Evolutionary conservation across 805 yeast species (phyloP).

Genomic region (Candida chilensis): DNA sequence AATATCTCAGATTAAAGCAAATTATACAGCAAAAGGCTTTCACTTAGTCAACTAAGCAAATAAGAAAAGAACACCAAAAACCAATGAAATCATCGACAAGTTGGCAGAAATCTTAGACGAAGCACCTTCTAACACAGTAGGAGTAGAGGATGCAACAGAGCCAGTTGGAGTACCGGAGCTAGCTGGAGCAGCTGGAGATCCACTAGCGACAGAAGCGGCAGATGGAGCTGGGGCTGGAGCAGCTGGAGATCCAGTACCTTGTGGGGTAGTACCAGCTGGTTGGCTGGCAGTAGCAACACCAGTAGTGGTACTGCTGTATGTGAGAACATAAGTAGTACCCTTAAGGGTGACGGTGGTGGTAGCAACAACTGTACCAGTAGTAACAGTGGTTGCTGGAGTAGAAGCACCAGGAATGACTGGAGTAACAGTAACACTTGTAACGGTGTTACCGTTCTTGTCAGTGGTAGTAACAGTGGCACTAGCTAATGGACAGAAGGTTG

Average conservation of each 20-base stretch:
- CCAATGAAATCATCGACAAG: no score
- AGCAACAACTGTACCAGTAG: slow-evolving; percentile 14
- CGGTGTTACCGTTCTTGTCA: slow-evolving; percentile 5
- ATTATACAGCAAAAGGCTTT: no score
- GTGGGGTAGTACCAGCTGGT: slow-evolving; percentile 4
- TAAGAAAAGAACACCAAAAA: no score
- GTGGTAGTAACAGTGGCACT: slow-evolving; percentile 5
- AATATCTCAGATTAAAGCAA: no score
- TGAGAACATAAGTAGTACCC: slow-evolving; percentile 8
- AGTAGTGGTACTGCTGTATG: slow-evolving; percentile 7
- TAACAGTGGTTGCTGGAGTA: slow-evolving; percentile 5
- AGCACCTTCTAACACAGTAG: no score
- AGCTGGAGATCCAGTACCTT: slow-evolving; percentile 4
- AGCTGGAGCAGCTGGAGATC: slow-evolving; percentile 4
- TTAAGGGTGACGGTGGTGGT: slow-evolving; percentile 10
- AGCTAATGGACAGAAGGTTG: slow-evolving; percentile 29
- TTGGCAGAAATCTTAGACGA: no score
- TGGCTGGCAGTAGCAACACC: slow-evolving; percentile 3
- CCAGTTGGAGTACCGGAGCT: no score
- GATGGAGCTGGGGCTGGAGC: slow-evolving; percentile 3
- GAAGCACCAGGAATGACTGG: slow-evolving; percentile 6
- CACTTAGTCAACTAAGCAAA: no score
- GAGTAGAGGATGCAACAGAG: no score
- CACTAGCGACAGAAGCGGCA: slow-evolving; percentile 3
- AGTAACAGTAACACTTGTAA: slow-evolving; percentile 13